Evolutionary conservation across 1,284 basidiomycete genomes (phyloP).

Genomic region (Fistulina hepatica): DNA sequence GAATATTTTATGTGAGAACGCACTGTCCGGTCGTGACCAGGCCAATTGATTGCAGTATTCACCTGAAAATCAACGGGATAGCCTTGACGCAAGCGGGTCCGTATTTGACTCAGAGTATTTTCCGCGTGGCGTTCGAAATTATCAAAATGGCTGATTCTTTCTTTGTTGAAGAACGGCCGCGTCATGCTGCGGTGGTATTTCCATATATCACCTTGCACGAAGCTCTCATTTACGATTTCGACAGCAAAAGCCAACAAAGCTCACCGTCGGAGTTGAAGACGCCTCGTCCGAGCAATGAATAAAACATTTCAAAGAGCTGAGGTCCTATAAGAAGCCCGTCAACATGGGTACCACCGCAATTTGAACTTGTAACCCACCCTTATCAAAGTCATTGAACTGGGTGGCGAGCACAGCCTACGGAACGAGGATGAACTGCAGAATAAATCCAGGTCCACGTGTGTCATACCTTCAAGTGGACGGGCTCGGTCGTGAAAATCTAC

Average conservation of each 20-base stretch:
- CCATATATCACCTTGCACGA: too few species aligned
- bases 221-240: too few species aligned
- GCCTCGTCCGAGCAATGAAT: conserved; percentile 8
- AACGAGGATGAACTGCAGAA: background rate
- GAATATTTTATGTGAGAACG: background rate
- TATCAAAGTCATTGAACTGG: conserved; percentile 11
- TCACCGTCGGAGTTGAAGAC: conserved; percentile 15
- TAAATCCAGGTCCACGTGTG: too few species aligned
- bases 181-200: conserved; percentile 36
- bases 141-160: conserved; percentile 36
- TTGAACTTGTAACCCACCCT: conserved; percentile 6
- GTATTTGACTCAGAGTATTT: conserved; percentile 24
- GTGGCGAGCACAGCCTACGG: conserved; percentile 7
- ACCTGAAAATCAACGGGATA: conserved; percentile 35
- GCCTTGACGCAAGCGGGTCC: conserved; percentile 23
- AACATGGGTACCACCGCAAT: background rate
- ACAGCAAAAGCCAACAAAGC: conserved; percentile 4
- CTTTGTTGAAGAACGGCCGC: conserved; percentile 34
- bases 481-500: background rate
- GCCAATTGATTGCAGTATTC: too few species aligned
- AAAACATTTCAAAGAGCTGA: conserved; percentile 3
- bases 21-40: conserved; percentile 6
- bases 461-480: background rate
- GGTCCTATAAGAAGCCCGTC: background rate
- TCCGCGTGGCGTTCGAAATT: conserved; percentile 35